These are phyloP conservation scores for Pichia exigua DNA, from an alignment of 805 yeast species.

Conservation along the genomic window DNA sequence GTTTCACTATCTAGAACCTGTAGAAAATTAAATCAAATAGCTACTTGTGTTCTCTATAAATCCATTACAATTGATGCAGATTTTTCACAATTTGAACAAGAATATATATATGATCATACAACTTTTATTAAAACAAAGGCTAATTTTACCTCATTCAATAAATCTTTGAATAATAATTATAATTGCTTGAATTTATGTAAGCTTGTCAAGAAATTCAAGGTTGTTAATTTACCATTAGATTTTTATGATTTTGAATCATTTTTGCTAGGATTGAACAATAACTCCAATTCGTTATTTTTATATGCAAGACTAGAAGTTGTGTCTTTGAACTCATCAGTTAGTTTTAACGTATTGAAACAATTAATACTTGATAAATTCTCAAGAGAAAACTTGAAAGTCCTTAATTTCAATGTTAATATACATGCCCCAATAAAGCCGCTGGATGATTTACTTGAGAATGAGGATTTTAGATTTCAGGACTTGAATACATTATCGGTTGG, in stretches of 20 bases:
- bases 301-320: background rate
- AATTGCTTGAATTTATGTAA: background rate
- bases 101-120: conserved; percentile 8
- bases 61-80: conserved; percentile 19
- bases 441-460: background rate
- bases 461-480: conserved; percentile 2
- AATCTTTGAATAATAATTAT: background rate
- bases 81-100: conserved; percentile 22
- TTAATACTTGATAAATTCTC: conserved; percentile 4
- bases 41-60: conserved; percentile 13
- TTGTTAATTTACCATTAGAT: conserved; percentile 19
- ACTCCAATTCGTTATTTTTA: conserved; percentile 1
- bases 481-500: conserved; percentile 11
- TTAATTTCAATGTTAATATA: conserved; percentile 6
- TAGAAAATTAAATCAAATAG: conserved; percentile 6
- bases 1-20: conserved; percentile 11
- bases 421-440: background rate
- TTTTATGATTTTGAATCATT: conserved; percentile 22
- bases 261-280: conserved; percentile 2
- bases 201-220: conserved; percentile 7
- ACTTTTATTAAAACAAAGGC: conserved; percentile 11
- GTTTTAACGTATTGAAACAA: conserved; percentile 10
- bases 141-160: conserved; percentile 3
- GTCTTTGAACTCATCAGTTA: conserved; percentile 10
- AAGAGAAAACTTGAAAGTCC: conserved; percentile 2